Evolutionary conservation across 192 early-diverging fungal species (phyloP), one percentile per base, ranked within the genome.

Genomic region (Backusella liffmaniae): DNA sequence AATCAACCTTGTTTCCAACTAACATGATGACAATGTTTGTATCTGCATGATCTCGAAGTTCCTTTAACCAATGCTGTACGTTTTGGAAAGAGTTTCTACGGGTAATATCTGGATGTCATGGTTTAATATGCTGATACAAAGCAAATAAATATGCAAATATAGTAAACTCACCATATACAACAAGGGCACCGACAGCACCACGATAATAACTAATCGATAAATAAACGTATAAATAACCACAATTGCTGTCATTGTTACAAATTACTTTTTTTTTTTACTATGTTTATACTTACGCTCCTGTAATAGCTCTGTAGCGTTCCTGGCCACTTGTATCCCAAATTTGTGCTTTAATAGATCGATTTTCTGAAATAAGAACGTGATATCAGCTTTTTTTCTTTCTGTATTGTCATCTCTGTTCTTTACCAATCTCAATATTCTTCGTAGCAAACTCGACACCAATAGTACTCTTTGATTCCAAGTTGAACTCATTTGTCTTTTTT

Each of bases 1-100:
- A 78, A 85, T 98, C 96, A 23, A 94, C 83, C 84, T 98, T 97
- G 87, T 97, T 98, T 41, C 96, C 96, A 34, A 96, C 92, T 18
- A 98, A 84, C 44, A 93, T 92, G 86, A 98, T 96, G 59, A 97
- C 94, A 79, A 96, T 95, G 83, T 93, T 95, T 53, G 94, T 89
- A 80, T 92, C 95, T 16, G 94, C 95, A 86, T 97, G 95, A 37
- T 95, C 92, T 77, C 95, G 92, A 26, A 98, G 88, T 83, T 98
- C 95, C 79, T 93, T 93, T 6, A 97, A 89, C 96, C 96, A 98
- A 56, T 93, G 88, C 73, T 94, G 94, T 49, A 94, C 94, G 70
- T 91, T 94, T 78, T 96, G 90, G 74, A 96, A 88, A 18, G 95
- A 94, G 10, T 91, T 82, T 83, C 78, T 69, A 29, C 82, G 88